Percentiles rank a stretch among this genome's conserved stretches.
Conservation (phyloP, 2,329 filamentous ascomycete genomes). For the Furcasterigmium sp. region DNA sequence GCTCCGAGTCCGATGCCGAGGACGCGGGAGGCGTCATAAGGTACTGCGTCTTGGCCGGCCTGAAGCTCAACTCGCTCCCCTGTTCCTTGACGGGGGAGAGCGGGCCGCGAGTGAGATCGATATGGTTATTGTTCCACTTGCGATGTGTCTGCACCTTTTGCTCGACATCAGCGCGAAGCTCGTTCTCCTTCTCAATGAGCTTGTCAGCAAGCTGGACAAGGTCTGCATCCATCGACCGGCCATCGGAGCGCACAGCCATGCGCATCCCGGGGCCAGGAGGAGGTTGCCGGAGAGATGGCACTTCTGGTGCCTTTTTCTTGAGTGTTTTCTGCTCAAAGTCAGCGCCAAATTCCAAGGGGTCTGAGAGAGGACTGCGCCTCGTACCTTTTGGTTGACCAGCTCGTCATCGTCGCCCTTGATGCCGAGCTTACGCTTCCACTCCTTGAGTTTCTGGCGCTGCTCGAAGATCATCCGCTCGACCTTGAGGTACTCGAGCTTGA, state of each 20-base stretch:
- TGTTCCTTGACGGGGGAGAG: conserved; percentile 72
- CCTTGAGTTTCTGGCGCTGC: conserved; percentile 75
- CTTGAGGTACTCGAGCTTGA: conserved; percentile 71
- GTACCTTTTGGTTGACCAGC: conserved; percentile 87
- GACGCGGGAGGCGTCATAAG: conserved; percentile 60
- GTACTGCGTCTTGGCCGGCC: conserved; percentile 67
- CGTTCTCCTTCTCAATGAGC: conserved; percentile 73
- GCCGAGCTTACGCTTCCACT: conserved; percentile 79
- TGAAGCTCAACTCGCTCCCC: conserved; percentile 57
- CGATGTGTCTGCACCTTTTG: conserved; percentile 82
- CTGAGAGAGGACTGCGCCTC: neutral
- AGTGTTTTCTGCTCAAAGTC: conserved; percentile 47
- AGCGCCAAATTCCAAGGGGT: conserved; percentile 28
- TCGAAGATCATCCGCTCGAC: conserved; percentile 77
- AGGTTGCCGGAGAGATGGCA: conserved; percentile 55
- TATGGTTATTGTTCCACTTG: conserved; percentile 85
- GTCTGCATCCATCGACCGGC: conserved; percentile 70
- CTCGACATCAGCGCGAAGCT: conserved; percentile 77
- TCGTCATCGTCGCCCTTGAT: conserved; percentile 94
- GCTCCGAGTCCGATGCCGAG: conserved; percentile 40
- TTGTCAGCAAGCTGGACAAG: conserved; percentile 72
- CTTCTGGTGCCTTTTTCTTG: conserved; percentile 63
- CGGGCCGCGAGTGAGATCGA: conserved; percentile 82
- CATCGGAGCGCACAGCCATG: conserved; percentile 64
- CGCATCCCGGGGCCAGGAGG: conserved; percentile 58